Evolutionary conservation across 345 rosid species (phyloP).

Genomic region (Arabidopsis suecica): DNA sequence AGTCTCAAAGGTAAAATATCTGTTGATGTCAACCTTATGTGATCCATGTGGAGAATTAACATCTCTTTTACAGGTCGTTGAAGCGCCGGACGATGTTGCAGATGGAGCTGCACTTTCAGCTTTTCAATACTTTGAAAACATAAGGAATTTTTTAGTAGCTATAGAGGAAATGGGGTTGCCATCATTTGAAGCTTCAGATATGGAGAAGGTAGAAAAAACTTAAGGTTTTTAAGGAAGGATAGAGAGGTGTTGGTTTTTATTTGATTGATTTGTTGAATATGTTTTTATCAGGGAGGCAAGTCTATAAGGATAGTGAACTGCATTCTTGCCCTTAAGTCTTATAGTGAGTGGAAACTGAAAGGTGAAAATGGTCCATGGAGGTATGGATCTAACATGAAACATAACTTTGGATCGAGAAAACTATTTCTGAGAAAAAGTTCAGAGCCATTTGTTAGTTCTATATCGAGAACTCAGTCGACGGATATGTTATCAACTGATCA

Average conservation of each 20-base stretch:
- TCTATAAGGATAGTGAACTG: constrained; percentile 75
- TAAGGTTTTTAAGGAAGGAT: background rate
- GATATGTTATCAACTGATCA: constrained; percentile 45
- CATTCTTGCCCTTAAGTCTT: constrained; percentile 86
- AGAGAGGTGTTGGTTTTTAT: background rate
- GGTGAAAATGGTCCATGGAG: constrained; percentile 82
- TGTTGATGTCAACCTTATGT: background rate
- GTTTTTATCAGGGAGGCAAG: constrained; percentile 69
- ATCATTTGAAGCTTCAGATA: constrained; percentile 86
- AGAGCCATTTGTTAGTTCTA: constrained; percentile 68
- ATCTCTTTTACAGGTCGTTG: constrained; percentile 63
- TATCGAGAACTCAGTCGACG: constrained; percentile 55
- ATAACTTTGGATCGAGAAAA: constrained; percentile 49
- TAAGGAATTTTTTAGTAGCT: constrained; percentile 82
- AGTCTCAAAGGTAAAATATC: constrained; percentile 62
- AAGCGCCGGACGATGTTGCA: constrained; percentile 73
- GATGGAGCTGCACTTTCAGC: constrained; percentile 96
- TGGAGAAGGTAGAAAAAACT: constrained; percentile 63
- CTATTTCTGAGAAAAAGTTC: constrained; percentile 64
- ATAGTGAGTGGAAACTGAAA: constrained; percentile 73
- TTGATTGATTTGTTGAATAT: constrained; percentile 12
- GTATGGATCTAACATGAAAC: constrained; percentile 57
- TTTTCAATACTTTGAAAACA: constrained; percentile 86
- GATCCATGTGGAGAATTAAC: background rate
- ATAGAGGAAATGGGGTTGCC: constrained; percentile 83